A percentile compares a stretch with the other conserved stretches of the same genome.
Evolutionary conservation across 495 filamentous ascomycete species (phyloP).

Genomic region (Thermothielavioides terrestris): DNA sequence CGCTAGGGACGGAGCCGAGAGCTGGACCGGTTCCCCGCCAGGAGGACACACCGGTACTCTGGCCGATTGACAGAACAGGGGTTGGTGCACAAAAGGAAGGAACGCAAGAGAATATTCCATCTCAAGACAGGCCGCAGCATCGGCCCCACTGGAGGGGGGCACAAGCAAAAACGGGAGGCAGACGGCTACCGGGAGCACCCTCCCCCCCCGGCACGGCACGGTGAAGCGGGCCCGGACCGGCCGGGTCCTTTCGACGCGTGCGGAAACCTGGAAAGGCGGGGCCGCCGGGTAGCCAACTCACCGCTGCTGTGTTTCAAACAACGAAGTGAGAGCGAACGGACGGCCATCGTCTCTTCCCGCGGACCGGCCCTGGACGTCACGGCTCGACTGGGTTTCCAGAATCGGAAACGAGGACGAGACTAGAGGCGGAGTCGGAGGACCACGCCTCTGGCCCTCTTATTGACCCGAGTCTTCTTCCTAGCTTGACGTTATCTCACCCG

Average conservation of each 20-base stretch:
- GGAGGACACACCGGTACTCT: constrained; percentile 3
- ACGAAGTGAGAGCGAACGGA: constrained; percentile 11
- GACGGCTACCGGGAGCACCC: not conserved
- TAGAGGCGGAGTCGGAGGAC: not conserved
- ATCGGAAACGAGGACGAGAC: not conserved
- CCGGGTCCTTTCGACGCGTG: not conserved
- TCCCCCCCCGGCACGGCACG: constrained; percentile 1
- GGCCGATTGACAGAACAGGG: constrained; percentile 2
- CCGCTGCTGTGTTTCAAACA: constrained; percentile 13
- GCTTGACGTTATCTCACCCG: constrained; percentile 26
- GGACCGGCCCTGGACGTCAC: not conserved
- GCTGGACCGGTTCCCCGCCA: constrained; percentile 6
- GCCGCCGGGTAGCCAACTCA: not conserved
- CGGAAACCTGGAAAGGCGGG: not conserved
- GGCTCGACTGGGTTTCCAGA: not conserved
- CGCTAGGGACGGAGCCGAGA: not conserved
- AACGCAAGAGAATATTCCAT: constrained; percentile 14
- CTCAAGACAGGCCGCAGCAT: constrained; percentile 14
- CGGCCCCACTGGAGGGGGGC: not conserved
- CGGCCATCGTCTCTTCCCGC: not conserved
- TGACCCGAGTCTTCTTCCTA: constrained; percentile 16
- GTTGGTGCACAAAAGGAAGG: not conserved
- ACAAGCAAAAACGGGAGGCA: not conserved
- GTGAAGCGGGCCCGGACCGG: not conserved
- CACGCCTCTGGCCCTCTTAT: not conserved